These are phyloP conservation scores for Erodium maritimum DNA, from an alignment of 345 rosid genomes.

Conservation along the genomic window DNA sequence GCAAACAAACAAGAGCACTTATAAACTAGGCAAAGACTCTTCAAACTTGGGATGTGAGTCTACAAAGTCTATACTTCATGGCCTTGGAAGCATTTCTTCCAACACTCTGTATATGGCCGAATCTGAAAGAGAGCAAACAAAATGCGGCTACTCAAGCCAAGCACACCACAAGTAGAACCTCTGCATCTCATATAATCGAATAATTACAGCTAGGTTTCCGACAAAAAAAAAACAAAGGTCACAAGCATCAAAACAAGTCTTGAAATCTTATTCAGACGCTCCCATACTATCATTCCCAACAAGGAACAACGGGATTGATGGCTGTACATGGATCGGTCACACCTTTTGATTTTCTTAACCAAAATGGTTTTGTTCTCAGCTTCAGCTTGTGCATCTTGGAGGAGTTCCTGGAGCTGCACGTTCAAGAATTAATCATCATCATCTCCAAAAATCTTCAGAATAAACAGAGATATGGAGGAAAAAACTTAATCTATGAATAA, in stretches of 20 bases:
- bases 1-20: no score
- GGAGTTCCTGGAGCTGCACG: conserved; percentile 2
- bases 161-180: neutral
- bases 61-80: no score
- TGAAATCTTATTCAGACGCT: neutral
- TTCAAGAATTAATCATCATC: neutral
- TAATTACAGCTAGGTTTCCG: no score
- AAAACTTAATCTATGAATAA: neutral
- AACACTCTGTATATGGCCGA: no score
- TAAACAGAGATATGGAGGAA: neutral
- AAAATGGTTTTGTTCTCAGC: neutral
- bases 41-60: no score
- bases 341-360: neutral
- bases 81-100: no score
- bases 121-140: neutral
- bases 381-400: neutral
- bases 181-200: no score
- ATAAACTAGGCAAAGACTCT: no score
- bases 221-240: no score
- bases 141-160: neutral
- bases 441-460: neutral
- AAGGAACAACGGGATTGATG: neutral
- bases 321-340: neutral
- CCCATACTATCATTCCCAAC: neutral
- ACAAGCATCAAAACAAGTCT: neutral